Base-by-base conservation (phyloP, 2,329 filamentous ascomycete species). In the Aspergillus pseudoglaucus region DNA sequence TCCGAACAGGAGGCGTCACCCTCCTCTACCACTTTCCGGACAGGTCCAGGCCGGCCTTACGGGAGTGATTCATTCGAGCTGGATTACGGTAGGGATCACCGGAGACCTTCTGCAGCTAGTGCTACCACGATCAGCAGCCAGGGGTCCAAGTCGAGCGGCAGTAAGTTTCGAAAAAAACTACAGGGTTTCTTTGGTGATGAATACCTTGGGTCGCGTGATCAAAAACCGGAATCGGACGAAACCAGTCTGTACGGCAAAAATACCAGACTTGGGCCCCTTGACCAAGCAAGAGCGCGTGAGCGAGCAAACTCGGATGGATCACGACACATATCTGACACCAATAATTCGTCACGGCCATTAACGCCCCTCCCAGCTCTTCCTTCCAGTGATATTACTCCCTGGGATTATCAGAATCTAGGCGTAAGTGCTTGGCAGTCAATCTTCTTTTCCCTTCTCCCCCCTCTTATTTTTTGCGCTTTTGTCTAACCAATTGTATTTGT, bases 131-230 rank as follows among this genome's bases (percentile, higher is more conserved):
- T 88, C 48, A 93, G 90, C 68, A 95, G 91, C 62, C 81, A 87
- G 55, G 87, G 88, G 30, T 95, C 91, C 38, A 87, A 85, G 65
- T 75, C 83, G 53, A 84, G 82, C 51, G 82, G 84, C 58, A 82
- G 87, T 45, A 79, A 85, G 48, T 78, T 82, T 54, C 77, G 81
- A 59, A 90, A 90, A 69, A 93, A 91, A 70, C 76, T 95, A 53
- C 88, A 93, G 63, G 88, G 86, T 38, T 91, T 96, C 65, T 95
- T 96, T 70, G 90, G 91, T 42, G 91, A 96, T 59, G 90, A 95
- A 63, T 89, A 87, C 66, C 82, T 83, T 50, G 81, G 80, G 33
- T 77, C 80, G 55, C 85, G 74, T 45, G 74, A 74, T 44, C 67
- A 72, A 45, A 72, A 55, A 43, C 50, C 90, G 63, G 84, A 84